Evolutionary conservation across 2,329 filamentous ascomycete genomes (phyloP).

Genomic region (Aspergillus intermedius): DNA sequence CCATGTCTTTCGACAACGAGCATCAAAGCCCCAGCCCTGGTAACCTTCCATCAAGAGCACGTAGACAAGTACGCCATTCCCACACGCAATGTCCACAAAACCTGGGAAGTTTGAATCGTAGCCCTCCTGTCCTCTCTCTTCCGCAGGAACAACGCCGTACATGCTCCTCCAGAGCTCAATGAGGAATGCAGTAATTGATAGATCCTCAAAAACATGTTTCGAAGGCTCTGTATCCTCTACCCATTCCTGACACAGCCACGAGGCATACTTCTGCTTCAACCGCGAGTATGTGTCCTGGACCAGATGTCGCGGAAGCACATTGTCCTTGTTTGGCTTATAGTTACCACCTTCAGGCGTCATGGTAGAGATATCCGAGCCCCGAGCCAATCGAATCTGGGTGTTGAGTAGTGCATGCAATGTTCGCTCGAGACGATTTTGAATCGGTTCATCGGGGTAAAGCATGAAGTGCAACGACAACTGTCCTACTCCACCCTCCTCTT

Average conservation of each 20-base stretch:
- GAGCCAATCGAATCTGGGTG: conserved; percentile 32
- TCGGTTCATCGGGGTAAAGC: conserved; percentile 38
- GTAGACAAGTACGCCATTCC: conserved; percentile 84
- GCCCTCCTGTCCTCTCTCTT: conserved; percentile 8
- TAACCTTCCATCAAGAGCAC: conserved; percentile 78
- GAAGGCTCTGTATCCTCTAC: conserved; percentile 76
- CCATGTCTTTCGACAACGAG: conserved; percentile 81
- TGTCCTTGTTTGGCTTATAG: conserved; percentile 77
- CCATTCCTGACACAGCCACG: conserved; percentile 66
- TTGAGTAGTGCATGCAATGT: conserved; percentile 32
- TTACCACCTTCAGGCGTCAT: conserved; percentile 46
- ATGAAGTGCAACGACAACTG: conserved; percentile 47
- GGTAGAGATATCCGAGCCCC: conserved; percentile 11
- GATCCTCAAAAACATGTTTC: conserved; percentile 94
- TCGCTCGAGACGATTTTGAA: conserved; percentile 33
- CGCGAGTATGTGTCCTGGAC: conserved; percentile 77
- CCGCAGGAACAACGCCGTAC: conserved; percentile 48
- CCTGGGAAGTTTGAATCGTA: conserved; percentile 58
- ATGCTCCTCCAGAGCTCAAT: conserved; percentile 86
- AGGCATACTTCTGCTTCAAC: conserved; percentile 74
- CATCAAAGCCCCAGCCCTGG: conserved; percentile 84
- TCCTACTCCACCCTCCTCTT: conserved; percentile 26
- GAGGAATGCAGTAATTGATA: conserved; percentile 83
- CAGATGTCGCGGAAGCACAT: conserved; percentile 65
- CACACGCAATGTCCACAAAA: conserved; percentile 93